Percentiles rank a stretch among this genome's conserved stretches.
These are phyloP conservation scores for Puccinellia tenuiflora DNA, from an alignment of 176 grass and related monocot genomes.

Conservation along the genomic window DNA sequence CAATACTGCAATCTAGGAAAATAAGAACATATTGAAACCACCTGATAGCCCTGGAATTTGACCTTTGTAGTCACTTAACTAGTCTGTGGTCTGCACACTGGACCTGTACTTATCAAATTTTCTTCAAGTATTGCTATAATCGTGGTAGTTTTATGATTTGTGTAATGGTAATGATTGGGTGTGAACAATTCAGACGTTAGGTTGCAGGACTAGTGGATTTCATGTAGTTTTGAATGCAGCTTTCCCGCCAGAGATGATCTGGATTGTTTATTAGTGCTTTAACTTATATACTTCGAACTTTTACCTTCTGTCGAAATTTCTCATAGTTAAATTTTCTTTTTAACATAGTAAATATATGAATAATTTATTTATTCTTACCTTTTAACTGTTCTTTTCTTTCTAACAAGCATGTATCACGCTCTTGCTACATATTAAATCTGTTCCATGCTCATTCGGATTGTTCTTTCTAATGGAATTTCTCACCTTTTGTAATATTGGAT, in stretches of 20 bases:
- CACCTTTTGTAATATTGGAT: not conserved
- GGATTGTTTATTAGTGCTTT: not conserved
- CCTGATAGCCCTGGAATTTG: not conserved
- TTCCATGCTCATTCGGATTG: not conserved
- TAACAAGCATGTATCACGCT: not conserved
- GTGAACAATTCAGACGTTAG: not conserved
- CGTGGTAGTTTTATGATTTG: not conserved
- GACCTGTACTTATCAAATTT: not conserved
- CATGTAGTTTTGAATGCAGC: constrained; percentile 1
- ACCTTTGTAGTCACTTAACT: not conserved
- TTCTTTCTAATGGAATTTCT: not conserved
- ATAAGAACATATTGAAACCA: not conserved
- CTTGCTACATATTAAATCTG: not conserved
- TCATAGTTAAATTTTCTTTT: constrained; percentile 1
- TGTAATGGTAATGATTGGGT: not conserved
- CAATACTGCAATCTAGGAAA: not conserved
- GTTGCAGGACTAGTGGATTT: not conserved
- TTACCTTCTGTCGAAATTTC: not conserved
- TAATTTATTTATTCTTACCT: not conserved
- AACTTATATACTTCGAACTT: not conserved
- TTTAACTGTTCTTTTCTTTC: constrained; percentile 4
- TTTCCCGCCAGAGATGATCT: constrained; percentile 4
- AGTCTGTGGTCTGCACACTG: not conserved
- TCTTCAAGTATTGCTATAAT: constrained; percentile 19
- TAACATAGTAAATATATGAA: not conserved